Percentiles rank a stretch among this genome's conserved stretches.
Evolutionary conservation across 139 green algal species (phyloP).

Genomic region (Chlamydomonas urium): DNA sequence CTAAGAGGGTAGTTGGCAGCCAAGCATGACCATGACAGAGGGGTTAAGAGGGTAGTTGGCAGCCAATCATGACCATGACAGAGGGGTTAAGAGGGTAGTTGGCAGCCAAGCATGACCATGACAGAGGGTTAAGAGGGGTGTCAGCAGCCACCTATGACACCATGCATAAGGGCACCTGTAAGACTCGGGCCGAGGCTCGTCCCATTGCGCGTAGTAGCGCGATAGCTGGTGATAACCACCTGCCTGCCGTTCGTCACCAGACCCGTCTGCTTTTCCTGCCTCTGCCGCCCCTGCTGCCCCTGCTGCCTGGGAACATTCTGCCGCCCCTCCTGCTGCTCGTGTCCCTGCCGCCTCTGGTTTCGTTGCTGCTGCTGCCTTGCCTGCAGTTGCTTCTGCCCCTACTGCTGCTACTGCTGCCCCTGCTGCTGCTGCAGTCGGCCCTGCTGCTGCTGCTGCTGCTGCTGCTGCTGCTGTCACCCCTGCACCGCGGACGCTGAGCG

Average conservation of each 20-base stretch:
- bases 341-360: neutral
- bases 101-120: no score
- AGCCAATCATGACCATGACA: no score
- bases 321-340: neutral
- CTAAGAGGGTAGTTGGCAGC: no score
- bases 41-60: no score
- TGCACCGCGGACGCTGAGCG: neutral
- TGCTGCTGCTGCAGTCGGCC: neutral
- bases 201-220: constrained; percentile 77
- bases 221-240: no score
- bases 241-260: no score
- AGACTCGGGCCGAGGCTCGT: constrained; percentile 78
- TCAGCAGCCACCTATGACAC: no score
- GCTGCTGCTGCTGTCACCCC: neutral
- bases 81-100: no score
- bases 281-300: neutral
- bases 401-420: neutral
- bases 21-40: no score
- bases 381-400: neutral
- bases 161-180: no score
- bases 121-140: no score
- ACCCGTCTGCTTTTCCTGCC: neutral
- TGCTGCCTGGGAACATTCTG: neutral
- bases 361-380: neutral
- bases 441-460: neutral